Evolutionary conservation across 2,329 filamentous ascomycete species (phyloP).

Genomic region (Hypoxylon sp.): DNA sequence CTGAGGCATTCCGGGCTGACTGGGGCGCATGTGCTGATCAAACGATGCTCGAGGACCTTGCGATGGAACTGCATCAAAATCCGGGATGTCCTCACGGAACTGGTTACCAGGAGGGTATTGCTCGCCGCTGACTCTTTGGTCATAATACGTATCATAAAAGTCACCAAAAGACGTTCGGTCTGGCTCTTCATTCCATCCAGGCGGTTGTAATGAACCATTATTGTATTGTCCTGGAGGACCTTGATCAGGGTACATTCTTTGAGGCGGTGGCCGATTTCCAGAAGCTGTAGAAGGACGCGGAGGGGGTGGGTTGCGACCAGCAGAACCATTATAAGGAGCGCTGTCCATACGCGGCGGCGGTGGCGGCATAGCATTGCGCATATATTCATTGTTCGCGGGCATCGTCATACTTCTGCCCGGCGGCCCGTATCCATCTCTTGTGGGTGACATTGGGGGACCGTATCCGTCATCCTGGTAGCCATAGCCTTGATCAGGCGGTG

Average conservation of each 20-base stretch:
- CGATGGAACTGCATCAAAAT: conserved; percentile 61
- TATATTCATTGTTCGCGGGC: conserved; percentile 64
- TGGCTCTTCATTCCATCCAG: conserved; percentile 56
- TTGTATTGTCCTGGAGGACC: conserved; percentile 56
- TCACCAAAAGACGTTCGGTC: conserved; percentile 64
- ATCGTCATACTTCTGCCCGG: conserved; percentile 74
- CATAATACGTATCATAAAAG: conserved; percentile 70
- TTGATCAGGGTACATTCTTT: conserved; percentile 66
- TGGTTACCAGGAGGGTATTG: conserved; percentile 53
- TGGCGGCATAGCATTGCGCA: conserved; percentile 55
- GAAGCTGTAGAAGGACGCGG: conserved; percentile 70
- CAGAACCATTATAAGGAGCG: conserved; percentile 61
- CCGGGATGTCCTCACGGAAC: conserved; percentile 56
- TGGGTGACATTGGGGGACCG: conserved; percentile 56
- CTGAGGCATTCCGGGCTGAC: conserved; percentile 57
- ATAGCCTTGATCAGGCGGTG: conserved; percentile 55
- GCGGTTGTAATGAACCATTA: conserved; percentile 53
- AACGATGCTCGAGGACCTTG: conserved; percentile 61
- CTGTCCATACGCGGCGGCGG: conserved; percentile 60
- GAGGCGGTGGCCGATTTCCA: conserved; percentile 67
- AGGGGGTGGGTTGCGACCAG: conserved; percentile 63
- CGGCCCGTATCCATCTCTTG: conserved; percentile 63
- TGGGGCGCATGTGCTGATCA: conserved; percentile 64
- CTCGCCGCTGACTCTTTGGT: conserved; percentile 54
- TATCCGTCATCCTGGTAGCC: conserved; percentile 59